Conservation (phyloP, 352 stramenopile genomes). For the Phytophthora capsici region DNA sequence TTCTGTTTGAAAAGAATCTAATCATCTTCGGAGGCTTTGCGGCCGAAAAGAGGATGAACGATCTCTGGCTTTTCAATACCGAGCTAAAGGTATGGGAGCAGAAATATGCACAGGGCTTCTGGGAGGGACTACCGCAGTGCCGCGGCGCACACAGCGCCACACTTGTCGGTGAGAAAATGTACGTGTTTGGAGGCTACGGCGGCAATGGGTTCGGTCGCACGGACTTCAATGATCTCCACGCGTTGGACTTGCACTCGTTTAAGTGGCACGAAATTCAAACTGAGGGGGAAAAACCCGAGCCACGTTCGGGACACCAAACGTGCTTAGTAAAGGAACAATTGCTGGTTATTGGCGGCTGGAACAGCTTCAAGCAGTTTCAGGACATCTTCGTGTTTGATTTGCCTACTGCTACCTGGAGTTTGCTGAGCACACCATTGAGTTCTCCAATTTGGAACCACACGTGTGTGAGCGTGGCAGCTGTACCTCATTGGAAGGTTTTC, state of each 20-base stretch:
- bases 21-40: conserved; percentile 96
- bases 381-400: conserved; percentile 96
- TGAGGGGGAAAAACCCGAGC: conserved; percentile 90
- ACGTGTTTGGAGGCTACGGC: conserved; percentile 97
- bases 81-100: conserved; percentile 94
- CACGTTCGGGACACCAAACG: conserved; percentile 93
- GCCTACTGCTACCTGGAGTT: conserved; percentile 85
- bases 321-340: conserved; percentile 91
- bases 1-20: conserved; percentile 86
- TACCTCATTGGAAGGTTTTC: conserved; percentile 98
- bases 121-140: conserved; percentile 90
- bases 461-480: conserved; percentile 92
- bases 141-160: conserved; percentile 92
- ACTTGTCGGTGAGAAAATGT: conserved; percentile 90
- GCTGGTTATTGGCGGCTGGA: conserved; percentile 97
- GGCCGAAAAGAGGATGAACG: conserved; percentile 94
- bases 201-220: conserved; percentile 93
- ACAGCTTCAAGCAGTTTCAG: conserved; percentile 95
- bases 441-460: conserved; percentile 95
- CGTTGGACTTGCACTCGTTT: conserved; percentile 91
- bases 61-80: conserved; percentile 97
- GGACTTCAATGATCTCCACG: conserved; percentile 96
- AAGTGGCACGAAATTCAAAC: conserved; percentile 91
- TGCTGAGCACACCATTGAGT: conserved; percentile 54
- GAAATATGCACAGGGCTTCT: conserved; percentile 87